Evolutionary conservation across 2,329 filamentous ascomycete genomes (phyloP).

Genomic region (Penicillium sp.): DNA sequence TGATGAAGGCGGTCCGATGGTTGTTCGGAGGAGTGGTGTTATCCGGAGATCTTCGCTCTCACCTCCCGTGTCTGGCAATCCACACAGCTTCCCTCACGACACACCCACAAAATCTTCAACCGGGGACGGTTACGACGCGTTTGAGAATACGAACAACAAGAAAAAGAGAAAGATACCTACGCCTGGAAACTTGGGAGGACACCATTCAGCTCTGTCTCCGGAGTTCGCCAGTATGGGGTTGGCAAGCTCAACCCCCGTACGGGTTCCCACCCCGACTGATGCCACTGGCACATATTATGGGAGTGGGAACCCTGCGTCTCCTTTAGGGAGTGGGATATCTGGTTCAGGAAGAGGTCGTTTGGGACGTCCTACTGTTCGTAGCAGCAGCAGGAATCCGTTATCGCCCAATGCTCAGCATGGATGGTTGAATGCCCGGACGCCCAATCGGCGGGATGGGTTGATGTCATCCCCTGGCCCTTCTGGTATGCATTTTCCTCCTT

Average conservation of each 20-base stretch:
- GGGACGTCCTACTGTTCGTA: slow-evolving; percentile 54
- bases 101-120: slow-evolving; percentile 53
- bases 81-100: slow-evolving; percentile 1
- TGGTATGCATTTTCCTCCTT: slow-evolving; percentile 26
- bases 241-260: slow-evolving; percentile 43
- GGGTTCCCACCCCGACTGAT: slow-evolving; percentile 47
- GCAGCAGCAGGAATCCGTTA: slow-evolving; percentile 62
- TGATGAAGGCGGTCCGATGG: slow-evolving; percentile 54
- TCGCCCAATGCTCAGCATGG: slow-evolving; percentile 58
- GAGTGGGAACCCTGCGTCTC: slow-evolving; percentile 53
- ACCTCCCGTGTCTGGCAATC: slow-evolving; percentile 19
- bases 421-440: slow-evolving; percentile 53
- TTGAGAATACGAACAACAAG: slow-evolving; percentile 98
- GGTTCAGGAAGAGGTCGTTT: slow-evolving; percentile 82
- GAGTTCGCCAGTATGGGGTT: slow-evolving; percentile 66
- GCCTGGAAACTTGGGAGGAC: slow-evolving; percentile 66
- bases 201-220: slow-evolving; percentile 58
- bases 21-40: slow-evolving; percentile 43
- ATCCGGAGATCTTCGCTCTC: slow-evolving; percentile 41
- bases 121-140: slow-evolving; percentile 90
- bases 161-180: slow-evolving; percentile 98
- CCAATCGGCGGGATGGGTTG: slow-evolving; percentile 48
- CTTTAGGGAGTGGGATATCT: slow-evolving; percentile 68
- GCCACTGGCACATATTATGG: slow-evolving; percentile 55
- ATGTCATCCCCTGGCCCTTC: slow-evolving; percentile 43